These are phyloP conservation scores for Aspergillus sclerotialis DNA, from an alignment of 2,329 filamentous ascomycete species.

Conservation along the genomic window DNA sequence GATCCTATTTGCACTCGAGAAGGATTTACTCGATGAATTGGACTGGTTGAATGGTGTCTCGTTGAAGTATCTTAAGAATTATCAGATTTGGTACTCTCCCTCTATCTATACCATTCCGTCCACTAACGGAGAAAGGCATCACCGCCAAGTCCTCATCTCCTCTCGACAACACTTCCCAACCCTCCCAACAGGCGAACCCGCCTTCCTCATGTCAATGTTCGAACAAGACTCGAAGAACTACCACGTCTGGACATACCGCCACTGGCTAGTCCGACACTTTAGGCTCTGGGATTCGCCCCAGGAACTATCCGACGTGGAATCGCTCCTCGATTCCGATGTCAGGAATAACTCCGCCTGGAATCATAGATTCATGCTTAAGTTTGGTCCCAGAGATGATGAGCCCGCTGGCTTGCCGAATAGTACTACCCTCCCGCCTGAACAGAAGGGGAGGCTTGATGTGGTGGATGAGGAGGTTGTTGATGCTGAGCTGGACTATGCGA, in stretches of 20 bases:
- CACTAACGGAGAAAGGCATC: conserved; percentile 40
- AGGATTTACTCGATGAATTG: conserved; percentile 65
- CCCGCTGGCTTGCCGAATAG: conserved; percentile 30
- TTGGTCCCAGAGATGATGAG: conserved; percentile 51
- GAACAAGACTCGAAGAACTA: conserved; percentile 91
- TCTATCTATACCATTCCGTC: background rate
- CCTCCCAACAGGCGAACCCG: conserved; percentile 60
- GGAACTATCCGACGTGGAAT: conserved; percentile 65
- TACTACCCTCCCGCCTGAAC: conserved; percentile 7
- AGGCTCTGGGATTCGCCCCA: conserved; percentile 47
- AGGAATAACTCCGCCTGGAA: conserved; percentile 98
- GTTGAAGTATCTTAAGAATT: conserved; percentile 85
- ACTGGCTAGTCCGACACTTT: conserved; percentile 65
- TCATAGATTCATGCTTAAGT: conserved; percentile 90
- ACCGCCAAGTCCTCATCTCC: conserved; percentile 50
- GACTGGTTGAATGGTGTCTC: conserved; percentile 81
- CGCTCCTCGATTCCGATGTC: conserved; percentile 70
- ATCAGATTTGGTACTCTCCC: conserved; percentile 74
- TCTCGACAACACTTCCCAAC: conserved; percentile 42
- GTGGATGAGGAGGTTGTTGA: conserved; percentile 60
- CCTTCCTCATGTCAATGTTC: conserved; percentile 76
- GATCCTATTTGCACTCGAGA: conserved; percentile 61
- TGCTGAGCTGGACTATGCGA: conserved; percentile 67
- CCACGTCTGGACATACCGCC: conserved; percentile 94
- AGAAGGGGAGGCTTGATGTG: conserved; percentile 28